A percentile compares a stretch with the other conserved stretches of the same genome.
These are phyloP conservation scores for Peribolospora baueri DNA, from an alignment of 768 basidiomycete species.

Conservation along the genomic window DNA sequence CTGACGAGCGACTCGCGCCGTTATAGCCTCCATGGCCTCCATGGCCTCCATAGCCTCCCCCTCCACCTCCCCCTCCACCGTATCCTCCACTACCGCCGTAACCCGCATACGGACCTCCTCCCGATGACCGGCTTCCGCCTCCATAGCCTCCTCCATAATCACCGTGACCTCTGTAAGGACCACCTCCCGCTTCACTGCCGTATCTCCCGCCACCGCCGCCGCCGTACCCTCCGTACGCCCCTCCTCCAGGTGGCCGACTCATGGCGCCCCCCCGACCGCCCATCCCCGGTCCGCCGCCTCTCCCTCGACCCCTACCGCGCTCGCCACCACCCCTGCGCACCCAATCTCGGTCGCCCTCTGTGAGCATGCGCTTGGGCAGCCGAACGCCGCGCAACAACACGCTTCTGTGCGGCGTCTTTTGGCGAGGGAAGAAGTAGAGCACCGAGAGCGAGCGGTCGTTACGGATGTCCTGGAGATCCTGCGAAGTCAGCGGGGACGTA, in stretches of 20 bases:
- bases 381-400: constrained; percentile 49
- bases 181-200: not conserved
- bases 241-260: not conserved
- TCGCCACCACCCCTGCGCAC: constrained; percentile 3
- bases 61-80: not conserved
- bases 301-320: not conserved
- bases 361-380: constrained; percentile 35
- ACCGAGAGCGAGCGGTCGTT: constrained; percentile 73
- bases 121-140: constrained; percentile 6
- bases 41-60: not conserved
- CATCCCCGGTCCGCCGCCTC: not conserved
- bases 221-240: not conserved
- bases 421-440: constrained; percentile 68
- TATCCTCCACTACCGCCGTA: not conserved
- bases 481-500: constrained; percentile 38
- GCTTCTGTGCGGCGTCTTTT: constrained; percentile 61
- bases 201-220: constrained; percentile 11
- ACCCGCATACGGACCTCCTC: not conserved
- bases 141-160: not conserved
- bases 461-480: constrained; percentile 49
- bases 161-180: not conserved
- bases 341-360: constrained; percentile 40
- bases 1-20: not conserved
- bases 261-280: not conserved
- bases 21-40: not conserved